Evolutionary conservation across 2,329 filamentous ascomycete species (phyloP).

Genomic region (Diaporthe sp.): DNA sequence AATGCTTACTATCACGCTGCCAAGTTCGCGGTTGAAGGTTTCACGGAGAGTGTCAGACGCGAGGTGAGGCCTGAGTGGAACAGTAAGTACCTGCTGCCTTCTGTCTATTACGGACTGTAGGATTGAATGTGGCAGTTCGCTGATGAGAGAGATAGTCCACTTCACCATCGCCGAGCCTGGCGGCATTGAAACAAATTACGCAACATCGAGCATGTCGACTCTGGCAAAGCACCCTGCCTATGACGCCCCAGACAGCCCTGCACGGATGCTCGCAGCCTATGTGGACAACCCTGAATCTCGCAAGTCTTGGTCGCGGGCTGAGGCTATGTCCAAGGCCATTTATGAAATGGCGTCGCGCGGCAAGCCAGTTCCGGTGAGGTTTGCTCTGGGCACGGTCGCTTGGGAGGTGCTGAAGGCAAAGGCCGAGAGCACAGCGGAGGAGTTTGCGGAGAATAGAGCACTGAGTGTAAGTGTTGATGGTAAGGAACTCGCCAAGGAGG

Average conservation of each 20-base stretch:
- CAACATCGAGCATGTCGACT: slow-evolving; percentile 47
- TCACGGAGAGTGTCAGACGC: slow-evolving; percentile 58
- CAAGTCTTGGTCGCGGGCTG: slow-evolving; percentile 49
- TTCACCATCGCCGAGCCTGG: slow-evolving; percentile 58
- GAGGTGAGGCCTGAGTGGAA: slow-evolving; percentile 59
- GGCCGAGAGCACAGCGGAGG: slow-evolving; percentile 46
- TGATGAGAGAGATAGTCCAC: slow-evolving; percentile 47
- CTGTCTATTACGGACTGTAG: slow-evolving; percentile 33
- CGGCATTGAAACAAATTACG: slow-evolving; percentile 53
- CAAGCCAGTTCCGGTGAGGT: slow-evolving; percentile 53
- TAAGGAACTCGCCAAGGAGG: not conserved
- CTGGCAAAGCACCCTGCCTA: slow-evolving; percentile 56
- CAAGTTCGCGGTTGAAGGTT: slow-evolving; percentile 62
- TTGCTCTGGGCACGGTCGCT: slow-evolving; percentile 56
- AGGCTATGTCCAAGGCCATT: slow-evolving; percentile 52
- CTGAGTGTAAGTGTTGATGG: slow-evolving; percentile 46
- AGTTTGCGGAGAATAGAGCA: slow-evolving; percentile 51
- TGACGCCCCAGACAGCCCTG: slow-evolving; percentile 48
- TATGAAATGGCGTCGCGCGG: slow-evolving; percentile 50
- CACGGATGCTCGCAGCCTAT: slow-evolving; percentile 47
- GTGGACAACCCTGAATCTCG: slow-evolving; percentile 44
- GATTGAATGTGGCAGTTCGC: not conserved
- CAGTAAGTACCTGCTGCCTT: slow-evolving; percentile 47
- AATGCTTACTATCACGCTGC: slow-evolving; percentile 54
- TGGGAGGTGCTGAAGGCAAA: slow-evolving; percentile 51